These are phyloP conservation scores for Candida odintsovae DNA, from an alignment of 805 yeast genomes.

Conservation along the genomic window DNA sequence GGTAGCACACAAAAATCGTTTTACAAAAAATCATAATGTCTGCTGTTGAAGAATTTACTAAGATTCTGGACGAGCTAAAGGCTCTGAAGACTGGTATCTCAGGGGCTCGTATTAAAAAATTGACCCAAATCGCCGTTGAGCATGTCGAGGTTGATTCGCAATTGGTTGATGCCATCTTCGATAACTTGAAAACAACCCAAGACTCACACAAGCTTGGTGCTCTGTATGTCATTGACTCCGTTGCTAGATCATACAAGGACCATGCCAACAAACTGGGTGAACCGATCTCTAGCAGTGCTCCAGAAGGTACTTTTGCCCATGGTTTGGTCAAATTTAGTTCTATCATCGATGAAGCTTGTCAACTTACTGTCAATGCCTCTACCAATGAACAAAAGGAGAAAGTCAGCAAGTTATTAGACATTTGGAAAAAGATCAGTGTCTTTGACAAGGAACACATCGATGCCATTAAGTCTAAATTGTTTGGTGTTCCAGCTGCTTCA, in stretches of 20 bases:
- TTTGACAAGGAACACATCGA: conserved; percentile 55
- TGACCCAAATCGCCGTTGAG: conserved; percentile 71
- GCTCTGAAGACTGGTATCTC: conserved; percentile 83
- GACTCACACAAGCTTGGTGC: conserved; percentile 84
- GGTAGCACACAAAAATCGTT: background rate
- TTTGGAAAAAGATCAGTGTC: conserved; percentile 85
- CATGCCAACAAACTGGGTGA: conserved; percentile 56
- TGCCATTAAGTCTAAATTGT: conserved; percentile 52
- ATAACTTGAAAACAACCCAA: conserved; percentile 68
- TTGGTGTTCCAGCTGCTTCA: conserved; percentile 34
- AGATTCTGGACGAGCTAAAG: conserved; percentile 35
- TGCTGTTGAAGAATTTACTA: conserved; percentile 25
- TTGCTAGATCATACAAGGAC: conserved; percentile 80
- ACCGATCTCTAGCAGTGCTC: conserved; percentile 41
- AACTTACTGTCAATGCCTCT: conserved; percentile 54
- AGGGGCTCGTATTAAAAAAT: conserved; percentile 86
- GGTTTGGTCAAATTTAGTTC: conserved; percentile 63
- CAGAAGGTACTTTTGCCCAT: conserved; percentile 68
- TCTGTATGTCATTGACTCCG: conserved; percentile 86
- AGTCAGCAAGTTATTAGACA: conserved; percentile 77
- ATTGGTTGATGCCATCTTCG: conserved; percentile 51
- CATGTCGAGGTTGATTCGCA: conserved; percentile 55
- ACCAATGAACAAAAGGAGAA: conserved; percentile 61
- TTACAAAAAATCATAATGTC: background rate
- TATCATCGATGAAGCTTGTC: conserved; percentile 56